Conservation (phyloP, 352 stramenopile species). For the Phytopythium chamaehyphon region DNA sequence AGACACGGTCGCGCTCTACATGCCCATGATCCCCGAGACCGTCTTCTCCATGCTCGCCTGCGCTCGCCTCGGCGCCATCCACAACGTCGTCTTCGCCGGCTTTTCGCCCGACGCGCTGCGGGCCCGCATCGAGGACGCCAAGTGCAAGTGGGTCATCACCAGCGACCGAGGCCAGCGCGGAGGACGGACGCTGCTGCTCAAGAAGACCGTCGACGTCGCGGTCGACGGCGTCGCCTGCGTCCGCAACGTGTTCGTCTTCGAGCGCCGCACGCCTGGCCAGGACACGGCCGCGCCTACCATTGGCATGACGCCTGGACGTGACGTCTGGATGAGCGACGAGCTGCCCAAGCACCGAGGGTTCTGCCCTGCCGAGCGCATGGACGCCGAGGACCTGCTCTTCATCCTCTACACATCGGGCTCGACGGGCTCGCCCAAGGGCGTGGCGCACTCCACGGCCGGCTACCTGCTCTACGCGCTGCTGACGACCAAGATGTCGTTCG, state of each 20-base stretch:
- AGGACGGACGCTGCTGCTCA: conserved; percentile 91
- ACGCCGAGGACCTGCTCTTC: conserved; percentile 96
- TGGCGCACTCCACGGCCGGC: conserved; percentile 94
- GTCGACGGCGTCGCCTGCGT: conserved; percentile 89
- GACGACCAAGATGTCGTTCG: conserved; percentile 94
- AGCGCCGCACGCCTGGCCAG: conserved; percentile 29
- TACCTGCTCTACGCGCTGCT: conserved; percentile 94
- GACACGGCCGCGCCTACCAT: conserved; percentile 62
- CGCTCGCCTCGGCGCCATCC: conserved; percentile 95
- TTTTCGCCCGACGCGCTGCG: conserved; percentile 93
- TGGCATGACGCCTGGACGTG: conserved; percentile 69
- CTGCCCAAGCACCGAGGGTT: conserved; percentile 90
- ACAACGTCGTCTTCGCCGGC: conserved; percentile 97
- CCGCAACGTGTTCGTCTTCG: conserved; percentile 95
- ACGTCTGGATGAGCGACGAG: conserved; percentile 93
- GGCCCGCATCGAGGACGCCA: conserved; percentile 93
- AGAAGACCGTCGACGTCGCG: conserved; percentile 94
- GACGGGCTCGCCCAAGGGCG: conserved; percentile 95
- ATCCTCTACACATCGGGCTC: conserved; percentile 98
- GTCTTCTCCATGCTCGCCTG: conserved; percentile 98
- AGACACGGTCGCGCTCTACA: conserved; percentile 94
- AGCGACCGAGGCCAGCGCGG: conserved; percentile 92
- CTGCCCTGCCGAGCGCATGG: conserved; percentile 94
- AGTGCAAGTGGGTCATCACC: conserved; percentile 90
- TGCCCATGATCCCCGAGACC: conserved; percentile 98